phyloP scores from a whole-genome alignment of 2,329 filamentous ascomycete genomes.

The Rhynchosporium agropyri region DNA sequence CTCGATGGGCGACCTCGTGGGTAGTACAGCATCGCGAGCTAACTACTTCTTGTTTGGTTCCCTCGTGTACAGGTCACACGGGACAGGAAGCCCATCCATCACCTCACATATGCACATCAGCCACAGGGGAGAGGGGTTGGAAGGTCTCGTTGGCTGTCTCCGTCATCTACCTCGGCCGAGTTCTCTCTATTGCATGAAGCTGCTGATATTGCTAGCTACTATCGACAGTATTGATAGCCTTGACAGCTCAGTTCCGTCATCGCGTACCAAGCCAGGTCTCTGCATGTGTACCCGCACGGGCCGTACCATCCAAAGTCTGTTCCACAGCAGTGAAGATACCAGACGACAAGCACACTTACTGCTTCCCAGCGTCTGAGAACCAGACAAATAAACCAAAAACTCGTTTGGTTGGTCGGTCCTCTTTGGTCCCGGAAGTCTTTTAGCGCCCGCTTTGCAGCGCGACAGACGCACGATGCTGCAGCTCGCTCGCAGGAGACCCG shows the following conservation, averaged over 20 bases:
- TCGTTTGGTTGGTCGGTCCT: neutral
- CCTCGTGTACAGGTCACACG: constrained; percentile 17
- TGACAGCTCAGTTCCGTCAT: neutral
- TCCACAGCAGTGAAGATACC: constrained; percentile 3
- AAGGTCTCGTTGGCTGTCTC: neutral
- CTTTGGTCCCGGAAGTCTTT: neutral
- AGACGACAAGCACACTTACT: neutral
- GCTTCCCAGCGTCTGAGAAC: neutral
- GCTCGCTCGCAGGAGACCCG: constrained; percentile 8
- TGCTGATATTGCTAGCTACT: neutral
- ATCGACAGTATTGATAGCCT: too few species aligned
- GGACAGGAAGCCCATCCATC: constrained; percentile 2
- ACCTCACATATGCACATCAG: constrained; percentile 16
- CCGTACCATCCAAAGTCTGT: neutral
- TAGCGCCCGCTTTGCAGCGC: constrained; percentile 15
- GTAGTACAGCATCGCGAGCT: constrained; percentile 6
- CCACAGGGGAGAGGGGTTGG: constrained; percentile 2
- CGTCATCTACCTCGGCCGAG: neutral
- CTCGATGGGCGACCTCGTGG: constrained; percentile 7
- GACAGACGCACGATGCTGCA: constrained; percentile 10
- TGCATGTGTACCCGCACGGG: neutral
- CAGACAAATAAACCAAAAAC: neutral
- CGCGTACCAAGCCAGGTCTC: neutral
- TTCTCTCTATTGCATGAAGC: constrained; percentile 1
- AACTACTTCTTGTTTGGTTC: neutral